Conservation (phyloP, 306 rosid species). For the Hippophae rhamnoides region DNA sequence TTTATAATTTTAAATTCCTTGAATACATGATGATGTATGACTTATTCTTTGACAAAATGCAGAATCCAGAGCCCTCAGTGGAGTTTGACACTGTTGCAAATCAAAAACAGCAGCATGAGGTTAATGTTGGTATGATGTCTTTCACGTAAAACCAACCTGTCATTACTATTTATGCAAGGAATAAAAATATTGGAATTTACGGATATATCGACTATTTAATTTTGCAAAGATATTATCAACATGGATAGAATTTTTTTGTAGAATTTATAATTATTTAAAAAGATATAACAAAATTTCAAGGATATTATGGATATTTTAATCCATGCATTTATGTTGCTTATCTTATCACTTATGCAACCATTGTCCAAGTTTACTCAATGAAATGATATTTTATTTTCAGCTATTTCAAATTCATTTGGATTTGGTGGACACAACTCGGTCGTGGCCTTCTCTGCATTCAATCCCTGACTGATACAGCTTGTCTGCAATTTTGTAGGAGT, state of each 20-base stretch:
- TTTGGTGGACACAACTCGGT: conserved; percentile 98
- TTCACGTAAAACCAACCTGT: conserved; percentile 4
- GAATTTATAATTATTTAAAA: too few species aligned
- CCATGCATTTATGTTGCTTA: too few species aligned
- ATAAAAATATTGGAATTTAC: too few species aligned
- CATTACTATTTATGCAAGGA: neutral
- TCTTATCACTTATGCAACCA: too few species aligned
- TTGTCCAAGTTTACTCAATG: conserved; percentile 9
- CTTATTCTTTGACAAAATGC: conserved; percentile 17
- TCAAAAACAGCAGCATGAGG: conserved; percentile 72
- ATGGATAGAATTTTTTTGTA: too few species aligned
- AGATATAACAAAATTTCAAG: too few species aligned
- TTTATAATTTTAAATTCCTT: too few species aligned
- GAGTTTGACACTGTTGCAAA: conserved; percentile 89
- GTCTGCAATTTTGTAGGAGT: conserved; percentile 30
- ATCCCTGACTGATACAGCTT: conserved; percentile 49
- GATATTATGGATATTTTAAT: too few species aligned
- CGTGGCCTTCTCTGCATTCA: conserved; percentile 82
- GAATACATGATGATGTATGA: neutral
- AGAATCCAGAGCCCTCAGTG: conserved; percentile 92
- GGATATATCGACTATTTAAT: too few species aligned
- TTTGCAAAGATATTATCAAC: too few species aligned
- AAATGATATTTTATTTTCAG: conserved; percentile 25
- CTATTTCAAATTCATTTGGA: conserved; percentile 91
- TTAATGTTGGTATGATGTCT: conserved; percentile 74